Conservation (phyloP, 2,329 filamentous ascomycete genomes). For the Colletotrichum tamarilloi region DNA sequence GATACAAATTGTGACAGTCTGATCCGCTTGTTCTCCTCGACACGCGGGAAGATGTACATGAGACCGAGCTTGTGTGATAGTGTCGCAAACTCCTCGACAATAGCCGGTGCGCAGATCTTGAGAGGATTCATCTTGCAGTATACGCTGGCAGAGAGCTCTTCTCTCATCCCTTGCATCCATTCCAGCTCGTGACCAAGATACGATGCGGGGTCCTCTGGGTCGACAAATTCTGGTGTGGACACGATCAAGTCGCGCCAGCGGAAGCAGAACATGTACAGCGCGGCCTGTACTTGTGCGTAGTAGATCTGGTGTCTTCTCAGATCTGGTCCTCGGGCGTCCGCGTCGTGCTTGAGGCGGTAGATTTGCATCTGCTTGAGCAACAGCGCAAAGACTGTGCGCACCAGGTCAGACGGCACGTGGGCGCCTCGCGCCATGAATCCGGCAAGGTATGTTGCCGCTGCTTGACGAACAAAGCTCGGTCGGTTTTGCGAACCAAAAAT, state of each 20-base stretch:
- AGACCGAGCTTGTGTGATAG: slow-evolving; percentile 88
- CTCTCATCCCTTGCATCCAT: slow-evolving; percentile 81
- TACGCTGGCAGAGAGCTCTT: slow-evolving; percentile 80
- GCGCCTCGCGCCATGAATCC: slow-evolving; percentile 94
- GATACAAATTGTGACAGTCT: slow-evolving; percentile 78
- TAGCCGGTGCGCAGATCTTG: slow-evolving; percentile 90
- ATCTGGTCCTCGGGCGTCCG: slow-evolving; percentile 84
- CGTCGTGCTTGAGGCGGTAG: slow-evolving; percentile 79
- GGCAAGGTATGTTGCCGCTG: slow-evolving; percentile 90
- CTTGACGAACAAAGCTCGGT: slow-evolving; percentile 72
- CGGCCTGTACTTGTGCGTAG: slow-evolving; percentile 88
- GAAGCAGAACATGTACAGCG: slow-evolving; percentile 97
- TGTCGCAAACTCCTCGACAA: slow-evolving; percentile 91
- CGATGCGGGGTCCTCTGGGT: slow-evolving; percentile 69
- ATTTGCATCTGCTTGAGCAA: slow-evolving; percentile 82
- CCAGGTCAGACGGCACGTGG: slow-evolving; percentile 78
- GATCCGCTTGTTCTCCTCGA: slow-evolving; percentile 93
- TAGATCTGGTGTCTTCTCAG: slow-evolving; percentile 85
- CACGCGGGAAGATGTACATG: slow-evolving; percentile 87
- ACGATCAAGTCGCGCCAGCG: slow-evolving; percentile 91
- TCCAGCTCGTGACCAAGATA: slow-evolving; percentile 78
- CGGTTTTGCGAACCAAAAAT: slow-evolving; percentile 49
- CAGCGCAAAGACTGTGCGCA: slow-evolving; percentile 85
- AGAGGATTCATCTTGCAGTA: slow-evolving; percentile 93
- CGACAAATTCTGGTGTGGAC: slow-evolving; percentile 68